Conservation (phyloP, 2,329 filamentous ascomycete species). For the Hypoxylon sp. region DNA sequence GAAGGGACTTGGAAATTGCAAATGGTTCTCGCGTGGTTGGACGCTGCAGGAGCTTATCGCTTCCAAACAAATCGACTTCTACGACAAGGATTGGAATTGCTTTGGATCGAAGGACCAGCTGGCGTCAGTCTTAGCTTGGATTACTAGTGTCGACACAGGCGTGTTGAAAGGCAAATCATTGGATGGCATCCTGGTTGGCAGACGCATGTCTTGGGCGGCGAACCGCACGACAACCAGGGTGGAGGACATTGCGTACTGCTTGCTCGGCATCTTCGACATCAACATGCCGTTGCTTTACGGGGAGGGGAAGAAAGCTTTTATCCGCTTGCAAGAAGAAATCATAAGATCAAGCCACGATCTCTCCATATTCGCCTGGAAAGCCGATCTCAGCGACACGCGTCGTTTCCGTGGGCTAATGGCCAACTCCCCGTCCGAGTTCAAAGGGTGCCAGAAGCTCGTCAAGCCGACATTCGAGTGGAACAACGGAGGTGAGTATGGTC, state of each 20-base stretch:
- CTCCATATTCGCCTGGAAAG: conserved; percentile 40
- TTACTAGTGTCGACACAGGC: conserved; percentile 34
- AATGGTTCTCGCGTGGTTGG: conserved; percentile 39
- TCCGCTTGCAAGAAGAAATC: conserved; percentile 39
- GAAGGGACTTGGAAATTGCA: conserved; percentile 25
- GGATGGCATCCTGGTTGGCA: conserved; percentile 33
- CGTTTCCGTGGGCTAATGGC: conserved; percentile 38
- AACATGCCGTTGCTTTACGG: conserved; percentile 44
- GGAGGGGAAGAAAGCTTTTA: conserved; percentile 40
- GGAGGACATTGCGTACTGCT: conserved; percentile 43
- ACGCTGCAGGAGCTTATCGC: conserved; percentile 41
- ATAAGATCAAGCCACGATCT: conserved; percentile 37
- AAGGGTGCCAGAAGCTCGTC: conserved; percentile 36
- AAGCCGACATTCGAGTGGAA: conserved; percentile 39
- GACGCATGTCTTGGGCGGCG: conserved; percentile 42
- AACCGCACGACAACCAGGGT: conserved; percentile 35
- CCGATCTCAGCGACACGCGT: conserved; percentile 26
- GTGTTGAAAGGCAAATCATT: conserved; percentile 31
- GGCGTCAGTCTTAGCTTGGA: conserved; percentile 30
- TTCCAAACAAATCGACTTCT: conserved; percentile 35
- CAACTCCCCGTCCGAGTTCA: conserved; percentile 36
- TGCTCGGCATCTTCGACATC: conserved; percentile 42
- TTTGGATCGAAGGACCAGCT: conserved; percentile 36
- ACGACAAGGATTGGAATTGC: conserved; percentile 33
- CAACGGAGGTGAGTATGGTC: conserved; percentile 37